phyloP scores from a whole-genome alignment of 805 yeast species.

The Candida boidinii region DNA sequence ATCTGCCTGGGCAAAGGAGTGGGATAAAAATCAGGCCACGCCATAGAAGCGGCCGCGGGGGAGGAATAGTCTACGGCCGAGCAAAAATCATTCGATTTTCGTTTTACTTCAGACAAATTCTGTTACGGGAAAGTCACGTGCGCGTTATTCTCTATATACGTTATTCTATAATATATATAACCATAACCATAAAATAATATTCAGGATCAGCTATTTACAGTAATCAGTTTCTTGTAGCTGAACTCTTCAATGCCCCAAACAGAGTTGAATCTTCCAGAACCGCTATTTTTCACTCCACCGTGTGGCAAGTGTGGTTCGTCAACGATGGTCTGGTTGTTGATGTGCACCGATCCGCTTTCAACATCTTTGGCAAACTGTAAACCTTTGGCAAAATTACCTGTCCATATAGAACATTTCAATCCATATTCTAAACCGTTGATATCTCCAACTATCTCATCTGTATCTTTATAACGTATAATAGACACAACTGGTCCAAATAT shows the following conservation, averaged over 20 bases:
- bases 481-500: slow-evolving; percentile 36
- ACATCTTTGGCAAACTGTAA: slow-evolving; percentile 25
- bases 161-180: too few species aligned
- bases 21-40: too few species aligned
- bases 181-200: too few species aligned
- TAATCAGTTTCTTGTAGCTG: slow-evolving; percentile 27
- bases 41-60: too few species aligned
- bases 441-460: slow-evolving; percentile 11
- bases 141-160: too few species aligned
- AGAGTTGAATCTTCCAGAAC: slow-evolving; percentile 35
- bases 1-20: too few species aligned
- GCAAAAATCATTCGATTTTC: too few species aligned
- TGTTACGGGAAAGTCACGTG: too few species aligned
- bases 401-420: slow-evolving; percentile 35
- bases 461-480: slow-evolving; percentile 18
- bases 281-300: slow-evolving; percentile 36
- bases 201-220: neutral
- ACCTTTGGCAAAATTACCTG: slow-evolving; percentile 25
- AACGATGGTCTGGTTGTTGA: slow-evolving; percentile 20
- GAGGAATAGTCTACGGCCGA: too few species aligned
- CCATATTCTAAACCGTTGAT: slow-evolving; percentile 28
- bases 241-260: slow-evolving; percentile 38
- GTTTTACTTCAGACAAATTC: too few species aligned
- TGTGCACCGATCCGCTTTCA: slow-evolving; percentile 32
- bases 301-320: slow-evolving; percentile 28